Evolutionary conservation across 2,329 filamentous ascomycete genomes (phyloP).

Genomic region (Pleochaeta shiraiana): DNA sequence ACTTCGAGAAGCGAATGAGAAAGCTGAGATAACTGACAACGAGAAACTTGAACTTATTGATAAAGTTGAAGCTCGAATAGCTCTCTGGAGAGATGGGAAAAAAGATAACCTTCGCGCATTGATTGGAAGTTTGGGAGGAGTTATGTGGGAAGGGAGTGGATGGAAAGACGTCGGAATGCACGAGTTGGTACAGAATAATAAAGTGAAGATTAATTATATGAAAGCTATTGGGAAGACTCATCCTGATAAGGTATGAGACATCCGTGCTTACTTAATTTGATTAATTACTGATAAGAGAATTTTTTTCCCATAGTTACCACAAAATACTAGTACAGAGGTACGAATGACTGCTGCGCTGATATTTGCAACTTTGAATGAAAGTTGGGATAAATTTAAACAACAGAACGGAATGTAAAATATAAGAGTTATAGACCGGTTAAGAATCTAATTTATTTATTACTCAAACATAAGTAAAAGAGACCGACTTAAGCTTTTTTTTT

Average conservation of each 20-base stretch:
- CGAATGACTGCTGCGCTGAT: constrained; percentile 42
- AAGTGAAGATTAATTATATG: constrained; percentile 97
- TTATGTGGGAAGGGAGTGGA: constrained; percentile 77
- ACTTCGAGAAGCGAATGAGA: constrained; percentile 63
- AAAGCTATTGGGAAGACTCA: constrained; percentile 98
- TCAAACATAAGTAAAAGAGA: too few relatives aligned
- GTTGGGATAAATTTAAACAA: constrained; percentile 50
- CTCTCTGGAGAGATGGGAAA: constrained; percentile 75
- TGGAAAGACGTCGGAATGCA: constrained; percentile 97
- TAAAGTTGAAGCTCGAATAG: constrained; percentile 58
- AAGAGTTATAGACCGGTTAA: too few relatives aligned
- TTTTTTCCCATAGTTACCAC: constrained; percentile 41
- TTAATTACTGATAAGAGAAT: constrained; percentile 2
- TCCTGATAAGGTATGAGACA: constrained; percentile 71
- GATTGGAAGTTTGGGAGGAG: constrained; percentile 64
- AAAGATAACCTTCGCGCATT: constrained; percentile 79
- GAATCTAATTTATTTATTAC: too few relatives aligned
- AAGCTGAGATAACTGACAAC: constrained; percentile 68
- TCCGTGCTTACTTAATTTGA: constrained; percentile 5
- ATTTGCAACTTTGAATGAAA: constrained; percentile 47
- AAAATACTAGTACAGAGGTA: constrained; percentile 41
- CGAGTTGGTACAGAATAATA: constrained; percentile 77
- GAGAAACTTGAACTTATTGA: constrained; percentile 84
- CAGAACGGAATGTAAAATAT: constrained; percentile 37
- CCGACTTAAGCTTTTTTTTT: too few relatives aligned